Evolutionary conservation across 2,329 filamentous ascomycete genomes (phyloP).

Genomic region (Trichoderma polysporum): DNA sequence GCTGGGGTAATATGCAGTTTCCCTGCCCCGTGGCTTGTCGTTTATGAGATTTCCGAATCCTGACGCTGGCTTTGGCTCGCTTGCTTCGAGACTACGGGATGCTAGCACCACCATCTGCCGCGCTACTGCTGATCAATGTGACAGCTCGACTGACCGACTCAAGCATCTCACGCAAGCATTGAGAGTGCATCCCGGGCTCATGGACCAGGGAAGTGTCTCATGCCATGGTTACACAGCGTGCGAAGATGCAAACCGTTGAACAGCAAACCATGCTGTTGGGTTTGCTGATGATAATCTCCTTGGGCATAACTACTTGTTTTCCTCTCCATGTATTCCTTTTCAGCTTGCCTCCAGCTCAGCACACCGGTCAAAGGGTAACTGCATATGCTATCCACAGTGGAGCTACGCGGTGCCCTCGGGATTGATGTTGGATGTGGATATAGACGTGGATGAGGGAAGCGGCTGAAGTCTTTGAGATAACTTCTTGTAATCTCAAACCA

Average conservation of each 20-base stretch:
- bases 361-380: neutral
- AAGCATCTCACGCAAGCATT: neutral
- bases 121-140: neutral
- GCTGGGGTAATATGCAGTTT: slow-evolving; percentile 8
- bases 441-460: neutral
- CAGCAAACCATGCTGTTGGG: neutral
- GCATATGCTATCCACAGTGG: slow-evolving; percentile 11
- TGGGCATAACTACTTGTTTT: neutral
- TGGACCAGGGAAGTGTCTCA: neutral
- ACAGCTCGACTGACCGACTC: neutral
- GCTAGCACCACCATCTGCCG: neutral
- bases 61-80: neutral
- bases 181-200: neutral
- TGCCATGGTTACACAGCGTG: neutral
- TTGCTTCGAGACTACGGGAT: slow-evolving; percentile 5
- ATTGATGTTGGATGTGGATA: neutral
- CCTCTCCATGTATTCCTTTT: neutral
- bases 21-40: neutral
- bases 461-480: neutral
- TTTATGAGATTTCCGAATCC: neutral
- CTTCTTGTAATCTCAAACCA: neutral
- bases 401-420: neutral
- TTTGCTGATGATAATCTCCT: neutral
- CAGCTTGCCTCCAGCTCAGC: neutral
- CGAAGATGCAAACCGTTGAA: neutral